phyloP scores from a whole-genome alignment of 2,329 filamentous ascomycete genomes.

The Ceratocystis ficicola region DNA sequence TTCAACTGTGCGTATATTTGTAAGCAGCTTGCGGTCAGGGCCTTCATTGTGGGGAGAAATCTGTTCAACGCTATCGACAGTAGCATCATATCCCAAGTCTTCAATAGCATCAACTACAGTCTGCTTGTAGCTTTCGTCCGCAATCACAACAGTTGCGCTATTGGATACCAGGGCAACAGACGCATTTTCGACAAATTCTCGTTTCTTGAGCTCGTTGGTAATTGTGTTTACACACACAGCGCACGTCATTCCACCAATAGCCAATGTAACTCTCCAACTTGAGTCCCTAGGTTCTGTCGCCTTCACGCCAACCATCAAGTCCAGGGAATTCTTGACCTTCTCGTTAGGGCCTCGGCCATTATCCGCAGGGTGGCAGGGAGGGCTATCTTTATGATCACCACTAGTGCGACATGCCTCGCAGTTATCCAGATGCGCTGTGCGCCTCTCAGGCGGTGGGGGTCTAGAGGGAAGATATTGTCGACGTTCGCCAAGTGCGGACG shows the following conservation, averaged over 20 bases:
- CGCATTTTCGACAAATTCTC: constrained; percentile 38
- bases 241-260: constrained; percentile 63
- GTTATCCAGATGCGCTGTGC: constrained; percentile 30
- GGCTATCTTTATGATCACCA: background rate
- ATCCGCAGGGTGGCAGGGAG: background rate
- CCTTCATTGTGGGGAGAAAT: constrained; percentile 30
- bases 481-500: background rate
- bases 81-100: constrained; percentile 54
- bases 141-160: constrained; percentile 50
- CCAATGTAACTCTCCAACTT: constrained; percentile 42
- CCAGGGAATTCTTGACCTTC: background rate
- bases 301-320: constrained; percentile 17
- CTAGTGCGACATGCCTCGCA: constrained; percentile 30
- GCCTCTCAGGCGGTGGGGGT: constrained; percentile 16
- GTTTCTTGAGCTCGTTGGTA: constrained; percentile 45
- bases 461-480: constrained; percentile 18
- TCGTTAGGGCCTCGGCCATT: background rate
- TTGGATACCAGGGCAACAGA: constrained; percentile 55
- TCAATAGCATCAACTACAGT: constrained; percentile 40
- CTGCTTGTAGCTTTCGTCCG: constrained; percentile 28
- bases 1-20: constrained; percentile 44
- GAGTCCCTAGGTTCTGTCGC: constrained; percentile 12
- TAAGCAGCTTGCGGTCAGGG: constrained; percentile 26
- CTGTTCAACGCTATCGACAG: constrained; percentile 40
- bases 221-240: constrained; percentile 55